Base-by-base conservation (phyloP, 169 alveolate genomes). In the Plasmodium falciparum region DNA sequence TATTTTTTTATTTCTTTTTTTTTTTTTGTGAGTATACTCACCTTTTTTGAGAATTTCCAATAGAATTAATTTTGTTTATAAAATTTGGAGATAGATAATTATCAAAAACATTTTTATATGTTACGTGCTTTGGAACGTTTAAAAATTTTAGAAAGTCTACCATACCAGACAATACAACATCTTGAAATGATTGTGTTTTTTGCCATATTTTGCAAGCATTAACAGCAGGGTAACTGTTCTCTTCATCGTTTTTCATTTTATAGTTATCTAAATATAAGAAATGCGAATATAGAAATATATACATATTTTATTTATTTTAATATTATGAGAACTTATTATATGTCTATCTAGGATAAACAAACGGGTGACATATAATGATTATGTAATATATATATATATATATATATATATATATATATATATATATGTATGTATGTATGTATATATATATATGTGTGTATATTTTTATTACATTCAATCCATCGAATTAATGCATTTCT, bases 131-230 rank as follows among this genome's bases (percentile, higher is more conserved):
- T 9, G 96, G 95, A 22, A 94, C 86, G 29, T 94, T 94, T 49
- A 91, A 72, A 58, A 94, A 92, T 72, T 91, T 93, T 49, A 94
- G 90, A 47, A 94, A 88, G 47, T 91, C 96, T 2, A 94, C 95
- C 29, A 94, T 59, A 12, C 95, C 96, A 61, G 92, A 90, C 24
- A 94, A 88, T 13, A 89, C 92, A 88, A 73, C 83, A 39, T 94
- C 96, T 65, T 93, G 92, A 67, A 94, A 92, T 65, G 95, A 93
- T 76, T 94, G 96, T 9, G 95, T 91, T 73, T 88, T 88, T 76
- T 93, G 96, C 96, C 96, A 94, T 39, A 94, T 93, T 22, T 93
- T 76, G 33, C 96, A 94, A 6, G 96, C 96, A 58, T 76, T 76
- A 50, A 93, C 94, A 11, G 94, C 95, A 2, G 96, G 96, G 49